These are phyloP conservation scores for Saturnispora quitensis DNA, from an alignment of 805 yeast genomes.

Conservation along the genomic window DNA sequence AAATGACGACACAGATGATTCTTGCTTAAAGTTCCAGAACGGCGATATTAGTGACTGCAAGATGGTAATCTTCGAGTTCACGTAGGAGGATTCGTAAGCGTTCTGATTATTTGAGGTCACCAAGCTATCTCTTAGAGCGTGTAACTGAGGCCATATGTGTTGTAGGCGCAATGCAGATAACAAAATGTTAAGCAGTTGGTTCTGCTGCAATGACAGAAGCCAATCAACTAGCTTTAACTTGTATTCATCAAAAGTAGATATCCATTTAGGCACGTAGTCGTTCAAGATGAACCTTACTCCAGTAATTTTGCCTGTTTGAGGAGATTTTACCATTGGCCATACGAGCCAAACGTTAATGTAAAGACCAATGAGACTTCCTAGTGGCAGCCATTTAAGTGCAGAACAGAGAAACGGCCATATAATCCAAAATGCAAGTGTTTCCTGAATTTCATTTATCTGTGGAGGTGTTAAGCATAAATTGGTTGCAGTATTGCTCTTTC, in stretches of 20 bases:
- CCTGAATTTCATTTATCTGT: slow-evolving; percentile 21
- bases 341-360: slow-evolving; percentile 53
- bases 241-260: not conserved
- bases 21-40: not conserved
- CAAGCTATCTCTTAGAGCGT: not conserved
- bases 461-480: not conserved
- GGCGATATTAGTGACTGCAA: not conserved
- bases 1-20: not conserved
- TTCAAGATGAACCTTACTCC: slow-evolving; percentile 3
- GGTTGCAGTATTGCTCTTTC: not conserved
- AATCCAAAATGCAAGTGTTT: slow-evolving; percentile 60
- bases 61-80: not conserved
- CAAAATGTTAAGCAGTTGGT: not conserved
- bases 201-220: not conserved
- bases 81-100: not conserved
- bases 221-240: not conserved
- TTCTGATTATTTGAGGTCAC: not conserved
- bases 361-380: slow-evolving; percentile 40
- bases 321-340: slow-evolving; percentile 30
- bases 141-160: not conserved
- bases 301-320: slow-evolving; percentile 1
- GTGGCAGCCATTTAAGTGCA: slow-evolving; percentile 30
- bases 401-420: slow-evolving; percentile 34
- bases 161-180: not conserved
- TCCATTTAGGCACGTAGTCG: slow-evolving; percentile 1